A percentile compares a stretch with the other conserved stretches of the same genome.
Conservation (phyloP, 1,284 basidiomycete genomes). For the Porodaedalea pini region DNA sequence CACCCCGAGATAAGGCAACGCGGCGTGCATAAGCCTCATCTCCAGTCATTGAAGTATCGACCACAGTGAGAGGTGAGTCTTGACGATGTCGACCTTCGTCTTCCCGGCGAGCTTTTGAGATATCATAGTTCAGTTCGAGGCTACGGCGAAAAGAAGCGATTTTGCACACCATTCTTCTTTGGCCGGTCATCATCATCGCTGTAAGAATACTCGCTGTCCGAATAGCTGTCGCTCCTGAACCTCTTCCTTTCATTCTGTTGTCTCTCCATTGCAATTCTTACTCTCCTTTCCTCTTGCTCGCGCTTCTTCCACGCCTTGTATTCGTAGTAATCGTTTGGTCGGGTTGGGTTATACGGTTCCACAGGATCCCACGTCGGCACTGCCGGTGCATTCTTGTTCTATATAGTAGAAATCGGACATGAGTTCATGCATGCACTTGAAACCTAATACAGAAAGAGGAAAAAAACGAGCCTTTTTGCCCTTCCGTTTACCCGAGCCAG, state of each 20-base stretch:
- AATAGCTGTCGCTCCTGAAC: conserved; percentile 54
- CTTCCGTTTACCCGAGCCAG: conserved; percentile 46
- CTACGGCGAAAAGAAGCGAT: conserved; percentile 22
- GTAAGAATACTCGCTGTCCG: conserved; percentile 51
- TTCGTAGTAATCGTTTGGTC: conserved; percentile 85
- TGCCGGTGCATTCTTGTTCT: conserved; percentile 60
- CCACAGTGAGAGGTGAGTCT: conserved; percentile 23
- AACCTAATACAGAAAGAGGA: conserved; percentile 4
- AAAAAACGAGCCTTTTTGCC: conserved; percentile 55
- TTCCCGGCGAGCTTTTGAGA: conserved; percentile 25
- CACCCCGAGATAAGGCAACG: conserved; percentile 47
- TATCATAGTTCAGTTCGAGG: conserved; percentile 12
- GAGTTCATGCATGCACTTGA: background rate
- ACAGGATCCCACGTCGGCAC: conserved; percentile 66
- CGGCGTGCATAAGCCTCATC: conserved; percentile 65
- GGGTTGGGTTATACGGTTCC: conserved; percentile 74
- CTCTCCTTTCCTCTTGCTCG: conserved; percentile 66
- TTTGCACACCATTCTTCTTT: conserved; percentile 58
- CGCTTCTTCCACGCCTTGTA: conserved; percentile 75
- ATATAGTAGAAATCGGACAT: conserved; percentile 13
- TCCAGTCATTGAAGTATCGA: conserved; percentile 45
- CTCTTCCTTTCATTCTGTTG: conserved; percentile 58
- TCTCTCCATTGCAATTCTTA: conserved; percentile 56
- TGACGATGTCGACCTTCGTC: conserved; percentile 13
- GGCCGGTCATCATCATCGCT: conserved; percentile 67